Percentiles rank a stretch among this genome's conserved stretches.
Conservation (phyloP, 306 rosid species). For the Nissolia schottii region DNA sequence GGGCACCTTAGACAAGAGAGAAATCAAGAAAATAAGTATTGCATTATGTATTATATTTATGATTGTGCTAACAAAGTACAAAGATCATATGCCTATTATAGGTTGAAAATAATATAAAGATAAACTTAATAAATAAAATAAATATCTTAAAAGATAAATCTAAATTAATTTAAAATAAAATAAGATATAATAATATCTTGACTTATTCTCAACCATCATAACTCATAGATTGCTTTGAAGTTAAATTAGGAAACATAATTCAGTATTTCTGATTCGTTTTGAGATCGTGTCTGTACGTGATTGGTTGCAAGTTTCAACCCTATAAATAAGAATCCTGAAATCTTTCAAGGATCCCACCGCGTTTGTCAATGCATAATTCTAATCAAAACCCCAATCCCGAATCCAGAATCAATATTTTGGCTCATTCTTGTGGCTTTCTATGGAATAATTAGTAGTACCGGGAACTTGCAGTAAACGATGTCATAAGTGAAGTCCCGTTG, state of each 20-base stretch:
- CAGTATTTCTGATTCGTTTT: neutral
- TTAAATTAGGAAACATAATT: neutral
- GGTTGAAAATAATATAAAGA: too few relatives aligned
- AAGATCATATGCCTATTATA: too few relatives aligned
- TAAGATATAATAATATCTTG: too few relatives aligned
- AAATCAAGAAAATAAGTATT: too few relatives aligned
- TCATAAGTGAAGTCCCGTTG: neutral
- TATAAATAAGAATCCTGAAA: neutral
- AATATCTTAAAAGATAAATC: too few relatives aligned
- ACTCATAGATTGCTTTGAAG: too few relatives aligned
- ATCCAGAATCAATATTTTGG: neutral
- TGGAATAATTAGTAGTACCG: neutral
- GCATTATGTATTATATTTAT: too few relatives aligned
- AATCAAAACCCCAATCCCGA: neutral
- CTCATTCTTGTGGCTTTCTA: neutral
- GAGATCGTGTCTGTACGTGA: neutral
- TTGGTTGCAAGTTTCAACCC: neutral
- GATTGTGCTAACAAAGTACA: too few relatives aligned
- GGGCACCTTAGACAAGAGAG: too few relatives aligned
- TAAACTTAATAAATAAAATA: too few relatives aligned
- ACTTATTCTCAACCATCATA: too few relatives aligned
- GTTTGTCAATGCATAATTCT: neutral
- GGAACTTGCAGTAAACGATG: neutral
- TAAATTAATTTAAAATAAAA: too few relatives aligned
- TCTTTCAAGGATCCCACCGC: neutral